Evolutionary conservation across 192 early-diverging fungal species (phyloP), one percentile per base, ranked within the genome.

Genomic region (Spinellus fusiger): DNA sequence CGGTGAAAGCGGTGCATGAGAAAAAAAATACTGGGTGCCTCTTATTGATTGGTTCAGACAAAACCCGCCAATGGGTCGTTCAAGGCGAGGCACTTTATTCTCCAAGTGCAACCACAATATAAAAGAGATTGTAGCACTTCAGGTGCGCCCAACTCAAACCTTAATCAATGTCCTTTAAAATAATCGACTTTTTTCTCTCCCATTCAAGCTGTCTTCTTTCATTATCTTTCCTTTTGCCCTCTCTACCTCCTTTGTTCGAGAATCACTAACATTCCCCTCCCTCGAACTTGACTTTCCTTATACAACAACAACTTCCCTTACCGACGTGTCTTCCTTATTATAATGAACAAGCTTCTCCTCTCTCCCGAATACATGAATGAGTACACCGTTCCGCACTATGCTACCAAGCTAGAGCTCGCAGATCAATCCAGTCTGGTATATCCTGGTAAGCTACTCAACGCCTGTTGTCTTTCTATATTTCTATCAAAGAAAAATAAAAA

Each of bases 281-380:
- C 44, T 25, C 49, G n/a, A 20, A 47, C 46, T 47, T 20, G n/a
- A 47, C 44, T 13, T 46, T 46, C 46, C 46, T 27, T 50, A 7
- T 4, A 15, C 15, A 50, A 5, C 25, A 44, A 57, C 16, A 26
- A 35, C 9, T n/a, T n/a, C n/a, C n/a, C n/a, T n/a, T n/a, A n/a
- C n/a, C n/a, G n/a, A n/a, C n/a, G n/a, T n/a, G n/a, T n/a, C n/a
- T n/a, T 37, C 5, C 35, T 9, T 37, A 9, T 15, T 12, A 50
- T 35, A 50, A 61, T 61, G 59, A 61, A 61, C 59, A 61, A 61
- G 31, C n/a, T 60, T 33, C 59, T 49, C 48, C 49, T 46, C 47
- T 61, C 59, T 51, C 40, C 59, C 33, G 59, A 61, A 50, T 61
- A 61, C 49, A 46, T 61, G 28, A 49, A 61, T 33, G 59, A 61